Evolutionary conservation across 169 alveolate genomes (phyloP).

Genomic region (Fabrea salina): DNA sequence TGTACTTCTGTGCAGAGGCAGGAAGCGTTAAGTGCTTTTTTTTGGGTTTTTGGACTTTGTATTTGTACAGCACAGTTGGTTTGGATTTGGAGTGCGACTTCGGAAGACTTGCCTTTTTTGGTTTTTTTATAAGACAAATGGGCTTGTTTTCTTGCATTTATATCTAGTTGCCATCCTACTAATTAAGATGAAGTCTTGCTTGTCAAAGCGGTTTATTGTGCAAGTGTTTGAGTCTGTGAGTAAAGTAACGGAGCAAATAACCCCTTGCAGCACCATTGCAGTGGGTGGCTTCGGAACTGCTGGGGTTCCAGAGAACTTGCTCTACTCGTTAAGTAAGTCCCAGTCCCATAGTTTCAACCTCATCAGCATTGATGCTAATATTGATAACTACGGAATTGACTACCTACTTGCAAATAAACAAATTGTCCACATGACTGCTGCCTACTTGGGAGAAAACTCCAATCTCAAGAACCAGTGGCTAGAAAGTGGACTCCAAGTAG

Average conservation of each 20-base stretch:
- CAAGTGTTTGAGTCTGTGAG: not conserved
- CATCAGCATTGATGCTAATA: slow-evolving; percentile 37
- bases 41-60: too few species aligned
- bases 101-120: too few species aligned
- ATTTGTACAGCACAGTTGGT: too few species aligned
- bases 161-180: too few species aligned
- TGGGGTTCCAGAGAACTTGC: slow-evolving; percentile 74
- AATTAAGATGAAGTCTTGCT: too few species aligned
- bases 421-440: slow-evolving; percentile 50
- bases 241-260: slow-evolving; percentile 46
- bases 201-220: too few species aligned
- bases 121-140: too few species aligned
- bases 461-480: slow-evolving; percentile 51
- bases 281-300: slow-evolving; percentile 71
- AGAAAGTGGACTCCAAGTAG: slow-evolving; percentile 67
- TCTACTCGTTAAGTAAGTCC: slow-evolving; percentile 39
- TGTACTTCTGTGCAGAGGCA: too few species aligned
- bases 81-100: too few species aligned
- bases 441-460: slow-evolving; percentile 66
- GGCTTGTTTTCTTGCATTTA: too few species aligned
- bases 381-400: slow-evolving; percentile 62
- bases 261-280: slow-evolving; percentile 43
- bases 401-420: slow-evolving; percentile 43
- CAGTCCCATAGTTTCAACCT: slow-evolving; percentile 41
- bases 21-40: too few species aligned